Conservation (phyloP, 1,284 basidiomycete genomes). For the Malassezia nana region DNA sequence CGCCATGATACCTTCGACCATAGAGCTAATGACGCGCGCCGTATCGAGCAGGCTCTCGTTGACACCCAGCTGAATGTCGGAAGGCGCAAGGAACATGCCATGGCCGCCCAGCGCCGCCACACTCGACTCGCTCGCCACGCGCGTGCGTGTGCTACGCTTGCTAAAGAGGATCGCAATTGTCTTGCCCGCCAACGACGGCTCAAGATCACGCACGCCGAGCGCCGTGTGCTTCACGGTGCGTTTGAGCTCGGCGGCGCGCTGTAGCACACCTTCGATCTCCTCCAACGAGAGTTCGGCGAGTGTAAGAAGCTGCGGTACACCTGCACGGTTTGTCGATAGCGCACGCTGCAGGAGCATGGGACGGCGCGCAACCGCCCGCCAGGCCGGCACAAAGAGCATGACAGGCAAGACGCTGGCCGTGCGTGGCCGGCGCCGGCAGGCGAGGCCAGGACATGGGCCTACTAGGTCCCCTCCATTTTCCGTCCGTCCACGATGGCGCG, state of each 20-base stretch:
- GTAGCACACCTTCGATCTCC: constrained; percentile 60
- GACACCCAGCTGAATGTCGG: constrained; percentile 91
- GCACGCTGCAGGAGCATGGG: background rate
- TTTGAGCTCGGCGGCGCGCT: constrained; percentile 61
- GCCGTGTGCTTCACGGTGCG: constrained; percentile 32
- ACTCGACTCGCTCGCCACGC: constrained; percentile 72
- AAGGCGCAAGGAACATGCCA: constrained; percentile 79
- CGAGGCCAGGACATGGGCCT: no score
- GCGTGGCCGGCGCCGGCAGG: no score
- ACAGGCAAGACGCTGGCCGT: no score
- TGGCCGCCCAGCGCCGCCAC: constrained; percentile 55
- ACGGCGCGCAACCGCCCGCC: background rate
- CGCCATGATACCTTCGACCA: constrained; percentile 95
- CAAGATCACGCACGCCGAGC: constrained; percentile 20
- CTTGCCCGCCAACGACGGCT: constrained; percentile 62
- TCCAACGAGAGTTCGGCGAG: constrained; percentile 67
- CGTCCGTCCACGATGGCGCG: constrained; percentile 10
- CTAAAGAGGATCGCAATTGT: constrained; percentile 80
- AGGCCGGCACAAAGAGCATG: background rate
- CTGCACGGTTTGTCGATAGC: background rate
- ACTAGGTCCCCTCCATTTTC: background rate
- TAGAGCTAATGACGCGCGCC: constrained; percentile 69
- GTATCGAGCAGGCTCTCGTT: constrained; percentile 82
- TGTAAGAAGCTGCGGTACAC: constrained; percentile 57
- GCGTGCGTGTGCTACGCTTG: constrained; percentile 85